A percentile compares a stretch with the other conserved stretches of the same genome.
Evolutionary conservation across 805 yeast species (phyloP).

Genomic region (Wickerhamiella brachini): DNA sequence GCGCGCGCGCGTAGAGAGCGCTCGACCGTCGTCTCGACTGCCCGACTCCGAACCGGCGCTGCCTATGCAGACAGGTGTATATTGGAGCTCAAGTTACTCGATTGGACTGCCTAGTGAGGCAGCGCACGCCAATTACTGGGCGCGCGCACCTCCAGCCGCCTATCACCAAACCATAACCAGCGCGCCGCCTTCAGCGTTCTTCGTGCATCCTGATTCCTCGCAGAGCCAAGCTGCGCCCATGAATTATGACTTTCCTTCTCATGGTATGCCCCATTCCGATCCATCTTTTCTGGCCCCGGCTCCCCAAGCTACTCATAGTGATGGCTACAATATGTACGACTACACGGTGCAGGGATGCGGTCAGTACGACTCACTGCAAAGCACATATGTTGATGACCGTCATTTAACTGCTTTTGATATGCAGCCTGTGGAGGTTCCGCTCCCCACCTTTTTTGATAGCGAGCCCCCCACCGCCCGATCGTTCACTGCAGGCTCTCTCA

Average conservation of each 20-base stretch:
- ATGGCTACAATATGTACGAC: too few species aligned
- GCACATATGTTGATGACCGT: neutral
- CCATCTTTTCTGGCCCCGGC: too few species aligned
- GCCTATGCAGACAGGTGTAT: neutral
- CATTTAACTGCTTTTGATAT: neutral
- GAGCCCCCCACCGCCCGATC: neutral
- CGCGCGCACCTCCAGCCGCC: neutral
- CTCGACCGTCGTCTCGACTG: neutral
- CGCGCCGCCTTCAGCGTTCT: neutral
- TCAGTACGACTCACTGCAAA: neutral
- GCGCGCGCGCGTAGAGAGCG: neutral
- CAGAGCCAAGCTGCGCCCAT: neutral
- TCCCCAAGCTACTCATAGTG: too few species aligned
- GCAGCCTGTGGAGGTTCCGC: neutral
- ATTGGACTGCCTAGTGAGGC: neutral
- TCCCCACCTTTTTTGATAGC: neutral
- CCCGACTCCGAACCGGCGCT: neutral
- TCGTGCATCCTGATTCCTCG: neutral
- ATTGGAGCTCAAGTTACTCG: neutral
- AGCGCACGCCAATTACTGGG: neutral
- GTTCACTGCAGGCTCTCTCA: neutral
- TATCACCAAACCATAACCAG: neutral
- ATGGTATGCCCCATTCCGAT: too few species aligned
- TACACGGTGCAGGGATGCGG: neutral
- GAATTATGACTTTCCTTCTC: too few species aligned